Base-by-base conservation (phyloP, 2,329 filamentous ascomycete genomes). In the Xylaria sp. region DNA sequence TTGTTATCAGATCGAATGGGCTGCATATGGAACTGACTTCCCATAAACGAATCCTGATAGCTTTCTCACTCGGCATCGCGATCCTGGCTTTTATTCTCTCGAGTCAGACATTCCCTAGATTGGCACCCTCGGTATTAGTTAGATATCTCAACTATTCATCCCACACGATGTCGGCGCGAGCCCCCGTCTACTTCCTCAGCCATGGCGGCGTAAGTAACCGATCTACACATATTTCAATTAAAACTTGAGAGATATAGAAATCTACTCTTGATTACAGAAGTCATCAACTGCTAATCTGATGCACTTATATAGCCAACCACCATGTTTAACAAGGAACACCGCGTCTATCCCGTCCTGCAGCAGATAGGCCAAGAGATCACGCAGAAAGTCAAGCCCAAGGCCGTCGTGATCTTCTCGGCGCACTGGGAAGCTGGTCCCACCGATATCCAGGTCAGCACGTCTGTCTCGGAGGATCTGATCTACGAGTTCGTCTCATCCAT, bases 401-500 rank as follows among this genome's bases (percentile, higher is more conserved):
- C 88, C 1, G 80, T 92, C 13, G 84, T 92, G 0, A 86, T 91
- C 30, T 87, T 92, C 70, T 91, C 88, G 0, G 89, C 88, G 0
- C 89, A 92, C 72, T 92, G 89, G 89, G 85, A 90, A 74, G 84
- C 80, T 51, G 75, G 69, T 57, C 73, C 74, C 46, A 76, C 80
- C 66, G 78, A 76, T 2, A 81, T 91, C 62, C 77, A 87, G 67
- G 80, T 91, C 65, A 91, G 90, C 71, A 83, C 81, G 7, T 84
- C 82, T 2, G 83, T 84, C 59, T 74, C 79, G n/a, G 84, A 81
- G 2, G 82, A 86, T 59, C 69, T 91, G 64, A 88, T 91, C 54
- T 91, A 90, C 70, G 88, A 91, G 82, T 84, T 72, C 59, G 71
- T 69, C 7, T 6, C 18, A 2, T 34, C 54, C 39, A n/a, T 7